A percentile compares a stretch with the other conserved stretches of the same genome.
Evolutionary conservation across 805 yeast genomes (phyloP).

Genomic region (Candida taoyuanica): DNA sequence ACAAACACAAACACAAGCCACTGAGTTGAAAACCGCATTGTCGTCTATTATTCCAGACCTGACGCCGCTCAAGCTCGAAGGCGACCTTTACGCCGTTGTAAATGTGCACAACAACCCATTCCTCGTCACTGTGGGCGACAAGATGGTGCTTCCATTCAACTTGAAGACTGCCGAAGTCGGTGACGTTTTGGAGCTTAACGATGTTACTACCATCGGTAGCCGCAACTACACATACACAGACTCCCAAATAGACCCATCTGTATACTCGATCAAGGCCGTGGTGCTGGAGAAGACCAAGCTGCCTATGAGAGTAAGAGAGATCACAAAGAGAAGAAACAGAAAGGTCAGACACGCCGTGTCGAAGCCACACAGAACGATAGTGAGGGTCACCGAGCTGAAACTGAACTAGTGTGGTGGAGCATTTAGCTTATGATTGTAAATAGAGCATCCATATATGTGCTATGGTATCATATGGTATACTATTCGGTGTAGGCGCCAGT

Average conservation of each 20-base stretch:
- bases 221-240: constrained; percentile 70
- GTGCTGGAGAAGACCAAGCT: constrained; percentile 83
- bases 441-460: constrained; percentile 1
- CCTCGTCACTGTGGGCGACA: constrained; percentile 88
- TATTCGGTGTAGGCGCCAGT: no score
- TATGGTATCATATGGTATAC: not conserved
- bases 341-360: constrained; percentile 60
- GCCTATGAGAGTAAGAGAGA: constrained; percentile 66
- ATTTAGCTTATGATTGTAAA: not conserved
- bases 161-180: constrained; percentile 78
- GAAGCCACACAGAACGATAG: constrained; percentile 71
- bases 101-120: constrained; percentile 80
- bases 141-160: constrained; percentile 70
- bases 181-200: constrained; percentile 66
- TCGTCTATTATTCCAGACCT: constrained; percentile 33
- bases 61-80: constrained; percentile 60
- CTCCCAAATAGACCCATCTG: constrained; percentile 45
- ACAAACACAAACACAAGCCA: not conserved
- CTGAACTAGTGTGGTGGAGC: constrained; percentile 41
- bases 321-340: constrained; percentile 77
- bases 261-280: constrained; percentile 65
- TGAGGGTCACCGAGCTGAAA: constrained; percentile 69
- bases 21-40: not conserved
- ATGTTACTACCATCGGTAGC: constrained; percentile 80
- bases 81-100: constrained; percentile 74